phyloP scores from a whole-genome alignment of 2,329 filamentous ascomycete genomes.

The Geoglossum cookeanum region DNA sequence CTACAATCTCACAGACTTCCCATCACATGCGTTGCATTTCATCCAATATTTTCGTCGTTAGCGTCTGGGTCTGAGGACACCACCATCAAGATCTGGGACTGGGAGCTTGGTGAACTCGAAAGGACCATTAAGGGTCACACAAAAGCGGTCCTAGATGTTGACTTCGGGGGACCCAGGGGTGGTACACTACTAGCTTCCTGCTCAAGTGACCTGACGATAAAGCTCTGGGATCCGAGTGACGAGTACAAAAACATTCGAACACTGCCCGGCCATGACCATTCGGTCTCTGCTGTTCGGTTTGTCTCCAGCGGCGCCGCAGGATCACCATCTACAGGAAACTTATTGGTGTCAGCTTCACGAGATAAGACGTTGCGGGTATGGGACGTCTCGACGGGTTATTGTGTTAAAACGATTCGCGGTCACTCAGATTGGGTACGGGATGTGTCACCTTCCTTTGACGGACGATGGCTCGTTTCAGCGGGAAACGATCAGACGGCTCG shows the following conservation, averaged over 20 bases:
- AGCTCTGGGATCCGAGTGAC: constrained; percentile 80
- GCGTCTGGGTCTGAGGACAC: constrained; percentile 83
- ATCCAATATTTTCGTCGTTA: constrained; percentile 76
- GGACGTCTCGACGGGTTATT: constrained; percentile 87
- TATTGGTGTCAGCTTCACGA: constrained; percentile 69
- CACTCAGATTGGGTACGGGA: constrained; percentile 86
- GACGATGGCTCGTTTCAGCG: constrained; percentile 62
- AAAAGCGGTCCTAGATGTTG: constrained; percentile 69
- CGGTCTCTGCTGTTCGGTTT: constrained; percentile 73
- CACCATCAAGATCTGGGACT: constrained; percentile 95
- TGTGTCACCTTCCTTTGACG: constrained; percentile 64
- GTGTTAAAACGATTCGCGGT: constrained; percentile 71
- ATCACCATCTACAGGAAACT: constrained; percentile 59
- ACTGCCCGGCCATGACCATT: constrained; percentile 79
- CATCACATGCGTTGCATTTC: constrained; percentile 78
- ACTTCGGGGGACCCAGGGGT: constrained; percentile 72
- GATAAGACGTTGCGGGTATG: constrained; percentile 76
- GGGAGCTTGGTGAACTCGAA: constrained; percentile 82
- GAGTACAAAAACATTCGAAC: constrained; percentile 94
- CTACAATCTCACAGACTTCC: constrained; percentile 66
- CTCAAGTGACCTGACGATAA: constrained; percentile 80
- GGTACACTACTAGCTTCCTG: constrained; percentile 66
- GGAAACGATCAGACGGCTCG: constrained; percentile 67
- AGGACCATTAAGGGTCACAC: constrained; percentile 84
- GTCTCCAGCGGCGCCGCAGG: constrained; percentile 67